These are phyloP conservation scores for Sclerotiophoma versabilis DNA, from an alignment of 2,329 filamentous ascomycete species.

Conservation along the genomic window DNA sequence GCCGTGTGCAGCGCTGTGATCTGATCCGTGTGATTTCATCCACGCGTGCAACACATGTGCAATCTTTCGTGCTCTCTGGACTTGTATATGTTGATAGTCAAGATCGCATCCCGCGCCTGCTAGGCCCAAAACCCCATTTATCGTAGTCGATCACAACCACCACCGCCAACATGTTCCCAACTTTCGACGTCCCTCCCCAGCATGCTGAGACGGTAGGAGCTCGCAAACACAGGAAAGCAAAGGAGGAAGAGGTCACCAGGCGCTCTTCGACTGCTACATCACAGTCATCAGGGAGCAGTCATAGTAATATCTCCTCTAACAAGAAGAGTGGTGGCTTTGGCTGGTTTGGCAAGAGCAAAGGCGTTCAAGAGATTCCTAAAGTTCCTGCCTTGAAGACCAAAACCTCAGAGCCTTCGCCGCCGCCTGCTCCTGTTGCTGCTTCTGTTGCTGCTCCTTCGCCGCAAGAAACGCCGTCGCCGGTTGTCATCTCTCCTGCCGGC, in stretches of 20 bases:
- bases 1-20: conserved; percentile 18
- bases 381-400: conserved; percentile 21
- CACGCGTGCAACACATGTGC: conserved; percentile 18
- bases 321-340: conserved; percentile 22
- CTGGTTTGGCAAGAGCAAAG: conserved; percentile 35
- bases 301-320: conserved; percentile 15
- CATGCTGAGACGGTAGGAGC: conserved; percentile 37
- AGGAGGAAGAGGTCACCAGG: conserved; percentile 26
- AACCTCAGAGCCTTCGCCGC: conserved; percentile 6
- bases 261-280: conserved; percentile 31
- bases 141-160: conserved; percentile 11
- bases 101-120: conserved; percentile 8
- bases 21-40: conserved; percentile 19
- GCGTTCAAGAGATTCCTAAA: conserved; percentile 33
- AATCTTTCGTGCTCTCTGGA: conserved; percentile 9
- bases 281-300: conserved; percentile 31
- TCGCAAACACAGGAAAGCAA: conserved; percentile 32
- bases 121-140: conserved; percentile 10
- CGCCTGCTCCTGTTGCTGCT: not conserved
- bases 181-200: conserved; percentile 35
- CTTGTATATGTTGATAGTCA: conserved; percentile 18
- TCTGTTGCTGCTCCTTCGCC: not conserved
- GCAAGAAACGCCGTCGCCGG: conserved; percentile 23
- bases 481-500: conserved; percentile 5
- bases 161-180: conserved; percentile 33